phyloP scores from a whole-genome alignment of 352 stramenopile genomes.

The Pythium aquatile region DNA sequence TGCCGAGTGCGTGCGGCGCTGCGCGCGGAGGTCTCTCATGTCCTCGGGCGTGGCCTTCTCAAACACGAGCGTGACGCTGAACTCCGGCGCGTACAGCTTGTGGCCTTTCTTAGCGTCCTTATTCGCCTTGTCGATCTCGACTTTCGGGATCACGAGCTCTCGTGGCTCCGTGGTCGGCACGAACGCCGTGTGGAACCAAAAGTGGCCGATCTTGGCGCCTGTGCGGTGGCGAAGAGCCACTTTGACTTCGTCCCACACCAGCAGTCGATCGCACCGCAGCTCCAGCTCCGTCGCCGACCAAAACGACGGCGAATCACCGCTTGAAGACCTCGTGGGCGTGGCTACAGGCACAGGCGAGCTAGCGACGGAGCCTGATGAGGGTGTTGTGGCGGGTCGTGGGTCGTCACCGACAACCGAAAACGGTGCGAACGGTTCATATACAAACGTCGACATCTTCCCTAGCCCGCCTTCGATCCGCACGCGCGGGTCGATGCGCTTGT shows the following conservation, averaged over 20 bases:
- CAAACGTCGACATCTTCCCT: neutral
- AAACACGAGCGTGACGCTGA: slow-evolving; percentile 52
- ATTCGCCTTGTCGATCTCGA: slow-evolving; percentile 68
- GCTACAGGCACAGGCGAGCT: neutral
- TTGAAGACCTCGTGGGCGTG: slow-evolving; percentile 10
- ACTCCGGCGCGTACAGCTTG: slow-evolving; percentile 54
- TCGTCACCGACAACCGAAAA: neutral
- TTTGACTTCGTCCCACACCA: slow-evolving; percentile 67
- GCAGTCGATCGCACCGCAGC: slow-evolving; percentile 38
- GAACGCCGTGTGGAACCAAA: slow-evolving; percentile 83
- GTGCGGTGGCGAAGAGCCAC: slow-evolving; percentile 46
- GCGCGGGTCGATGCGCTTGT: slow-evolving; percentile 58
- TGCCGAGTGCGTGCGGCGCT: slow-evolving; percentile 16
- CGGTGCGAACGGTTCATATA: slow-evolving; percentile 11
- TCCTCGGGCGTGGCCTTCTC: slow-evolving; percentile 37
- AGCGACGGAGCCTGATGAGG: neutral
- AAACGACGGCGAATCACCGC: slow-evolving; percentile 2
- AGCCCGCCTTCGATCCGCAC: slow-evolving; percentile 46
- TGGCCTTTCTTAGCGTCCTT: slow-evolving; percentile 72
- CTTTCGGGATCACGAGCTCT: slow-evolving; percentile 47
- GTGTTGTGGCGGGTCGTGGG: neutral
- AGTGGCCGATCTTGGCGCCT: slow-evolving; percentile 48
- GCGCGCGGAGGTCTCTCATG: slow-evolving; percentile 12
- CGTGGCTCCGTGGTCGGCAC: slow-evolving; percentile 28
- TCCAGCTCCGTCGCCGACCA: slow-evolving; percentile 37